Evolutionary conservation across 768 basidiomycete genomes (phyloP).

Genomic region (Tulasnella sp.): DNA sequence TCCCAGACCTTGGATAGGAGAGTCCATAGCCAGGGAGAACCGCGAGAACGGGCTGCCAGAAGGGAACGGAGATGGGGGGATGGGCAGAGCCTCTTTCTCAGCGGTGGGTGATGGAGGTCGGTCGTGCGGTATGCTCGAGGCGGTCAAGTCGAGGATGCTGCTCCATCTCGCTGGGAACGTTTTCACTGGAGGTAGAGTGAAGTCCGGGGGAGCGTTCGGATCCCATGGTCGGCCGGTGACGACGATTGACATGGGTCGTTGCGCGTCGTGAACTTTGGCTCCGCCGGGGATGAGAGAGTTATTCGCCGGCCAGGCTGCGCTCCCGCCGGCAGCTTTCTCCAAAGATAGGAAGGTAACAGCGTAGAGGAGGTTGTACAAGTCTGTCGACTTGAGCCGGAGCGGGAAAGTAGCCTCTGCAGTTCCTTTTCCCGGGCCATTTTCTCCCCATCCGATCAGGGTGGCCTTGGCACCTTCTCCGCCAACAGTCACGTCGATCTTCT

Average conservation of each 20-base stretch:
- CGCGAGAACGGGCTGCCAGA: neutral
- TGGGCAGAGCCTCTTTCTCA: slow-evolving; percentile 52
- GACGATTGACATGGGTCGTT: slow-evolving; percentile 74
- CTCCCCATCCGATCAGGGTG: slow-evolving; percentile 50
- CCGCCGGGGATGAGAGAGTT: slow-evolving; percentile 25
- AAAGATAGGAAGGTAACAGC: slow-evolving; percentile 78
- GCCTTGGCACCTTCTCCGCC: slow-evolving; percentile 59
- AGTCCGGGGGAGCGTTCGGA: slow-evolving; percentile 35
- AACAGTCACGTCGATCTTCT: slow-evolving; percentile 69
- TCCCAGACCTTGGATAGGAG: neutral
- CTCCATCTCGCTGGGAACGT: slow-evolving; percentile 87
- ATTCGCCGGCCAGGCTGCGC: neutral
- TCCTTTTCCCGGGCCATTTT: slow-evolving; percentile 35
- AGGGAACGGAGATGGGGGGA: slow-evolving; percentile 79
- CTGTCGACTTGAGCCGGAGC: slow-evolving; percentile 60
- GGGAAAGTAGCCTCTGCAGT: slow-evolving; percentile 55
- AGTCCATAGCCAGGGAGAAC: neutral
- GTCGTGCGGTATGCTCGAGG: slow-evolving; percentile 34
- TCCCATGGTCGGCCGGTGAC: slow-evolving; percentile 67
- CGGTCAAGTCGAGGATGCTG: slow-evolving; percentile 74
- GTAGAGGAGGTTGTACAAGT: slow-evolving; percentile 86
- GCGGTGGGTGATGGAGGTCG: slow-evolving; percentile 34
- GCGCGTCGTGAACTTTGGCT: slow-evolving; percentile 46
- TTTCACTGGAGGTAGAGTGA: slow-evolving; percentile 50
- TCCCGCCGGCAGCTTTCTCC: slow-evolving; percentile 29